A percentile compares a stretch with the other conserved stretches of the same genome.
Conservation (phyloP, 305 asterid species). For the Fraxinus velutina region DNA sequence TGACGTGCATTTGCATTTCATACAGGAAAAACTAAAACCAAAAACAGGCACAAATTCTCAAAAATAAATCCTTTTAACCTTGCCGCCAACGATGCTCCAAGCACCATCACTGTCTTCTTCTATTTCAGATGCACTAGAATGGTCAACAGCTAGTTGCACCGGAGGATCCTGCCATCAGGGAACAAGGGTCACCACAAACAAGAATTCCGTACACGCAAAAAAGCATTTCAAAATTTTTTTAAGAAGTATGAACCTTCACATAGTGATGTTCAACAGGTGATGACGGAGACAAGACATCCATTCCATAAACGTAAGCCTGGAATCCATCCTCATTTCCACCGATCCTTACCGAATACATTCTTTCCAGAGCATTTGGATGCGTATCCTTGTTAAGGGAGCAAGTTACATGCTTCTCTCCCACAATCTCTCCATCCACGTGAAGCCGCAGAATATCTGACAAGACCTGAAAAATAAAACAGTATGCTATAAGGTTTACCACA, state of each 20-base stretch:
- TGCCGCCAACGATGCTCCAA: constrained; percentile 92
- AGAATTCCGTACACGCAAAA: neutral
- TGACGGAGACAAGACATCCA: constrained; percentile 39
- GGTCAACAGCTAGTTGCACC: constrained; percentile 51
- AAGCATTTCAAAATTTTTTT: neutral
- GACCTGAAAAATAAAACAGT: constrained; percentile 43
- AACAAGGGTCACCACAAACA: constrained; percentile 26
- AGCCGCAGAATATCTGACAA: constrained; percentile 48
- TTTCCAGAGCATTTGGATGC: constrained; percentile 36
- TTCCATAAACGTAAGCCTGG: constrained; percentile 52
- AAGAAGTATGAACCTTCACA: constrained; percentile 42
- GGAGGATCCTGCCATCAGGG: constrained; percentile 62
- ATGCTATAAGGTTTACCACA: constrained; percentile 22
- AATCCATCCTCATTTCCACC: constrained; percentile 38
- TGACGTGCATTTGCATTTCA: neutral
- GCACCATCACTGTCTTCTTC: constrained; percentile 81
- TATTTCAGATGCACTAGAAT: constrained; percentile 60
- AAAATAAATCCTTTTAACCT: constrained; percentile 41
- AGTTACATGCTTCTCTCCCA: constrained; percentile 51
- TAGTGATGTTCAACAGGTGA: constrained; percentile 41
- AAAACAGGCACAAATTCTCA: neutral
- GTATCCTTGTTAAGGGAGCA: constrained; percentile 34
- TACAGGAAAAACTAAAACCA: neutral
- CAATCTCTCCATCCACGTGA: constrained; percentile 61
- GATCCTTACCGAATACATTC: constrained; percentile 44